Percentiles rank a stretch among this genome's conserved stretches.
These are phyloP conservation scores for Candida anglica DNA, from an alignment of 805 yeast genomes.

Conservation along the genomic window DNA sequence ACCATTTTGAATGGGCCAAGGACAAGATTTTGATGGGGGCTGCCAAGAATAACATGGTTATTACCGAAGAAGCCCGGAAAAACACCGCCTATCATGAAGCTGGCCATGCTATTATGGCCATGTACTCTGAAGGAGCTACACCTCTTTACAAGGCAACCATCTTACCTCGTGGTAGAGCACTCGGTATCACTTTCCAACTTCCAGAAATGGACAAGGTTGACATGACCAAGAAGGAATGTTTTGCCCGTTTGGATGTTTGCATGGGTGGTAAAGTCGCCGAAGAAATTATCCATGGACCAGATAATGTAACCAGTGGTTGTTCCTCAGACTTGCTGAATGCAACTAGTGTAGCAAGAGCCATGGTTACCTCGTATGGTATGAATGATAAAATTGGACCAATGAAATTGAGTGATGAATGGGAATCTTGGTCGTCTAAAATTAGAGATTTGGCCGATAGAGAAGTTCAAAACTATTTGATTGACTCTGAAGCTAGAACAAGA, in stretches of 20 bases:
- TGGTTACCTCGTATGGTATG: conserved; percentile 98
- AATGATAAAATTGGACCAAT: conserved; percentile 91
- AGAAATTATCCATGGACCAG: conserved; percentile 85
- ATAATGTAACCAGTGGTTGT: conserved; percentile 93
- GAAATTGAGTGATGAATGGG: conserved; percentile 86
- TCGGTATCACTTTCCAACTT: conserved; percentile 94
- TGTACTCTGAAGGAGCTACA: conserved; percentile 91
- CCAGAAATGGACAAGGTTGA: conserved; percentile 99
- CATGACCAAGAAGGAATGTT: conserved; percentile 82
- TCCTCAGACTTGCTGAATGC: conserved; percentile 88
- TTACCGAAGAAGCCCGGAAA: conserved; percentile 89
- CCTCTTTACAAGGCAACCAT: conserved; percentile 96
- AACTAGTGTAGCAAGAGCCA: conserved; percentile 88
- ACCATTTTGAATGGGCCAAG: conserved; percentile 97
- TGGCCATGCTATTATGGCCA: conserved; percentile 97
- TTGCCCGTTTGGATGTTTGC: conserved; percentile 91
- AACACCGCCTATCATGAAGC: conserved; percentile 99
- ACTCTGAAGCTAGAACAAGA: conserved; percentile 78
- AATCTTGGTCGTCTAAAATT: conserved; percentile 86
- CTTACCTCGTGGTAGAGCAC: conserved; percentile 92
- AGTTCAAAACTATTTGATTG: conserved; percentile 69
- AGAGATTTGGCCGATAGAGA: conserved; percentile 92
- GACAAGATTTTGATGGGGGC: conserved; percentile 98
- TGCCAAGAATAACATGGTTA: conserved; percentile 94
- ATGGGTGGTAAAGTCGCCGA: conserved; percentile 99